Evolutionary conservation across 2,329 filamentous ascomycete species (phyloP).

Genomic region (Phoma sp.): DNA sequence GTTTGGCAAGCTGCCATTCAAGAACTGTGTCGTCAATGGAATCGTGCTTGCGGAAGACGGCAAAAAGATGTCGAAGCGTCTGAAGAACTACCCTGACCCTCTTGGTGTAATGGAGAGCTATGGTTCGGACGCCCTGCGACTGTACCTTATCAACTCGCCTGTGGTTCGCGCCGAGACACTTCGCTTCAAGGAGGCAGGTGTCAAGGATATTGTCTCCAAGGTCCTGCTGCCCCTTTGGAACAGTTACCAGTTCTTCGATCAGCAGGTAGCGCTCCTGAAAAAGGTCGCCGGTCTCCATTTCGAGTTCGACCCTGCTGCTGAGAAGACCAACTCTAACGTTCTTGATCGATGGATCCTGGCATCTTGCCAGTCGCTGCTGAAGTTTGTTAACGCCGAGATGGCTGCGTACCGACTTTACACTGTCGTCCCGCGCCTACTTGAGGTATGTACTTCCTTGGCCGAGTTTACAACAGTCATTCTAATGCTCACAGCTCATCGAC

Average conservation of each 20-base stretch:
- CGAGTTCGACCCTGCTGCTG: slow-evolving; percentile 76
- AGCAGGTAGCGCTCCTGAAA: slow-evolving; percentile 83
- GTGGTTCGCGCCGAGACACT: slow-evolving; percentile 91
- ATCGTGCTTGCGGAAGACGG: slow-evolving; percentile 93
- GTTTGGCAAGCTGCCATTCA: slow-evolving; percentile 84
- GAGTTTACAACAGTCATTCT: not conserved
- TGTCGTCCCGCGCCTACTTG: slow-evolving; percentile 82
- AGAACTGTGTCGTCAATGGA: slow-evolving; percentile 96
- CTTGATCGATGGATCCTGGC: slow-evolving; percentile 97
- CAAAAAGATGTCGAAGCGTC: slow-evolving; percentile 97
- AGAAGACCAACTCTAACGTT: slow-evolving; percentile 81
- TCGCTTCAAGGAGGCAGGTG: slow-evolving; percentile 87
- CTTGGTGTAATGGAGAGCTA: slow-evolving; percentile 82
- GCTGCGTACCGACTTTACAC: slow-evolving; percentile 75
- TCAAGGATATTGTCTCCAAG: slow-evolving; percentile 93
- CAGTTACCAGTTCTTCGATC: slow-evolving; percentile 95
- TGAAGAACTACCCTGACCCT: slow-evolving; percentile 96
- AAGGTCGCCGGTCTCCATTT: slow-evolving; percentile 82
- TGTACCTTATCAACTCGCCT: slow-evolving; percentile 97
- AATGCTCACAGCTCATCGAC: slow-evolving; percentile 69
- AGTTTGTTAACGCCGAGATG: slow-evolving; percentile 96
- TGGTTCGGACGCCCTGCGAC: slow-evolving; percentile 86
- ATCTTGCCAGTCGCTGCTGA: slow-evolving; percentile 85
- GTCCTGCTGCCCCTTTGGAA: slow-evolving; percentile 94
- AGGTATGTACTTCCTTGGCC: slow-evolving; percentile 33